Evolutionary conservation across 441 rosid species (phyloP).

Genomic region (Adansonia rubrostipa): DNA sequence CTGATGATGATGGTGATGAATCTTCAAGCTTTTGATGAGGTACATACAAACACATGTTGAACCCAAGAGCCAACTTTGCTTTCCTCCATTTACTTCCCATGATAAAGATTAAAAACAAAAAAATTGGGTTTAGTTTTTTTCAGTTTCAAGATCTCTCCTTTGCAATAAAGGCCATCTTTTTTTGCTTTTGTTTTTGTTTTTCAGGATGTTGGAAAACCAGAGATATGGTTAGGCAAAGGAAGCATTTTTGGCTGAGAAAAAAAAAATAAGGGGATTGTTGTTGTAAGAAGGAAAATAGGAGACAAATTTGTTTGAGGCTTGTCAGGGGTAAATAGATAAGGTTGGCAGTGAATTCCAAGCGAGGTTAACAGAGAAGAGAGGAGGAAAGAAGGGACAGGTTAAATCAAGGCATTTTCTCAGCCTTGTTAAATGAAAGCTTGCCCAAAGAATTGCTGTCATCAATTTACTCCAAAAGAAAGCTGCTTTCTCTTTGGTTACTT

Average conservation of each 20-base stretch:
- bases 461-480: not conserved
- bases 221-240: constrained; percentile 1
- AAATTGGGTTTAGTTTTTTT: not conserved
- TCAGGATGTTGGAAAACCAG: not conserved
- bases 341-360: constrained; percentile 2
- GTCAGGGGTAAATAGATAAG: constrained; percentile 17
- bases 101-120: not conserved
- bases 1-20: constrained; percentile 34
- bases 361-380: not conserved
- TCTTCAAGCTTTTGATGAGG: constrained; percentile 68
- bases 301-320: not conserved
- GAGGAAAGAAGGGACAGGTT: not conserved
- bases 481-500: constrained; percentile 17
- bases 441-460: not conserved
- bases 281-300: not conserved
- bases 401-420: not conserved
- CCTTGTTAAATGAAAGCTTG: not conserved
- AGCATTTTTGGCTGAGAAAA: constrained; percentile 13
- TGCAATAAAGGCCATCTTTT: not conserved
- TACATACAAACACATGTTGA: constrained; percentile 75
- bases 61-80: constrained; percentile 80
- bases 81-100: constrained; percentile 96
- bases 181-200: not conserved
- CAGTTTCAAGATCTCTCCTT: constrained; percentile 13
- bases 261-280: not conserved